These are phyloP conservation scores for Coemansia sp. DNA, from an alignment of 192 early-diverging fungal genomes.

Conservation along the genomic window DNA sequence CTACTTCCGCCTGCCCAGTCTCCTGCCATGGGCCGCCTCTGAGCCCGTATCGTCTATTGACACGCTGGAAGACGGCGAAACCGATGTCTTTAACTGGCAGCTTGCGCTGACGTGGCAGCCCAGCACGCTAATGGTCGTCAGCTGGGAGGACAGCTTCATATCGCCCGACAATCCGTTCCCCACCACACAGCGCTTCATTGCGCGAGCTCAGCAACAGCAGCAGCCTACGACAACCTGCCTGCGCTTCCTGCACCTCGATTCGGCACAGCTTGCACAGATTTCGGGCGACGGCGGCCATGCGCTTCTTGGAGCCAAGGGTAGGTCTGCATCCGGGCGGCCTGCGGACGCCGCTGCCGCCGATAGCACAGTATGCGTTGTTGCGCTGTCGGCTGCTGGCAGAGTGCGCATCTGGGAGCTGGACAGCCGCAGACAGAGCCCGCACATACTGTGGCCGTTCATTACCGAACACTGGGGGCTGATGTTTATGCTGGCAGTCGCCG, in stretches of 20 bases:
- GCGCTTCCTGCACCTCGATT: slow-evolving; percentile 45
- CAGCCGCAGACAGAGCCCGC: slow-evolving; percentile 42
- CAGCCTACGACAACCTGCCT: slow-evolving; percentile 41
- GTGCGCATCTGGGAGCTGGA: slow-evolving; percentile 53
- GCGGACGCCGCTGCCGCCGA: slow-evolving; percentile 5
- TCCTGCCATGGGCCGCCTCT: slow-evolving; percentile 36
- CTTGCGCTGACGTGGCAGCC: slow-evolving; percentile 52
- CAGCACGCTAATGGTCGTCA: slow-evolving; percentile 27
- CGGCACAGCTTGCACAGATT: slow-evolving; percentile 23
- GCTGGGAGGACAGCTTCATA: slow-evolving; percentile 44
- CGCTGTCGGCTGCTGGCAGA: slow-evolving; percentile 30
- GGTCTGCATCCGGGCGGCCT: background rate
- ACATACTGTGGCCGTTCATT: slow-evolving; percentile 53
- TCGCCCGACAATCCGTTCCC: slow-evolving; percentile 49
- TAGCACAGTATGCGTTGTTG: slow-evolving; percentile 23
- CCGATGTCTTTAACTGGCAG: slow-evolving; percentile 50
- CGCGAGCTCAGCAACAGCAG: slow-evolving; percentile 26
- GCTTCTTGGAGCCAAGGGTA: background rate
- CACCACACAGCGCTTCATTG: slow-evolving; percentile 33
- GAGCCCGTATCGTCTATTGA: slow-evolving; percentile 43
- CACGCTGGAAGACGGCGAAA: slow-evolving; percentile 45
- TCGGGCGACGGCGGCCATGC: background rate
- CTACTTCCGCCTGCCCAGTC: slow-evolving; percentile 28
- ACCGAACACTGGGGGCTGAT: slow-evolving; percentile 54
- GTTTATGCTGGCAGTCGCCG: slow-evolving; percentile 48